Conservation (phyloP, 768 basidiomycete species). For the Boletus rex-veris region DNA sequence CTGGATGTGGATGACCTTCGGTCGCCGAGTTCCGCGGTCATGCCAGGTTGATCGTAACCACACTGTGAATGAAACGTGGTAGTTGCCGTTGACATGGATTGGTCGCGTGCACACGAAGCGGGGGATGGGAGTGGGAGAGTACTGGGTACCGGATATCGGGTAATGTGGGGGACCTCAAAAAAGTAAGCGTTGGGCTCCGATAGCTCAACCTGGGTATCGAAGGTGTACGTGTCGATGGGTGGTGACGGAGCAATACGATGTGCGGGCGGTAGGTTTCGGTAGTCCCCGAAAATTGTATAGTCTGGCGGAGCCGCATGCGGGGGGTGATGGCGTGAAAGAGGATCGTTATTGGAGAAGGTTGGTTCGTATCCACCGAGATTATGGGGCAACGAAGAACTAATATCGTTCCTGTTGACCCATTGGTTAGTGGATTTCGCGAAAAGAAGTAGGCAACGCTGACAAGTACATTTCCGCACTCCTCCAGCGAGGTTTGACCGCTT, state of each 20-base stretch:
- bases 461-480: slow-evolving; percentile 33
- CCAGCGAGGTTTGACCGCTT: slow-evolving; percentile 29
- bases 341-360: slow-evolving; percentile 10
- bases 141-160: slow-evolving; percentile 26
- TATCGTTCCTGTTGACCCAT: slow-evolving; percentile 21
- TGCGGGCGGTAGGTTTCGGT: slow-evolving; percentile 11
- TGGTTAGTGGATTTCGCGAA: slow-evolving; percentile 34
- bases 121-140: slow-evolving; percentile 12
- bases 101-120: slow-evolving; percentile 1
- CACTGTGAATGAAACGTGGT: slow-evolving; percentile 9
- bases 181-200: slow-evolving; percentile 19
- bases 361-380: slow-evolving; percentile 23
- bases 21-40: slow-evolving; percentile 4
- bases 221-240: slow-evolving; percentile 10
- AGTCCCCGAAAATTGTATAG: slow-evolving; percentile 14
- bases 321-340: slow-evolving; percentile 1
- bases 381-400: slow-evolving; percentile 28
- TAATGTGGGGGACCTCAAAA: slow-evolving; percentile 27
- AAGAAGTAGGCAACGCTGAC: slow-evolving; percentile 29
- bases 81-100: slow-evolving; percentile 1
- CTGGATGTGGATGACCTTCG: slow-evolving; percentile 10
- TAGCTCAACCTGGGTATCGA: slow-evolving; percentile 10
- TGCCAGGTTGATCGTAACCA: slow-evolving; percentile 9
- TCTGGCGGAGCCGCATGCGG: slow-evolving; percentile 9
- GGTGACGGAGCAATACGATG: slow-evolving; percentile 10